These are phyloP conservation scores for Fomitopsis palustris DNA, from an alignment of 1,284 basidiomycete species.

Conservation along the genomic window DNA sequence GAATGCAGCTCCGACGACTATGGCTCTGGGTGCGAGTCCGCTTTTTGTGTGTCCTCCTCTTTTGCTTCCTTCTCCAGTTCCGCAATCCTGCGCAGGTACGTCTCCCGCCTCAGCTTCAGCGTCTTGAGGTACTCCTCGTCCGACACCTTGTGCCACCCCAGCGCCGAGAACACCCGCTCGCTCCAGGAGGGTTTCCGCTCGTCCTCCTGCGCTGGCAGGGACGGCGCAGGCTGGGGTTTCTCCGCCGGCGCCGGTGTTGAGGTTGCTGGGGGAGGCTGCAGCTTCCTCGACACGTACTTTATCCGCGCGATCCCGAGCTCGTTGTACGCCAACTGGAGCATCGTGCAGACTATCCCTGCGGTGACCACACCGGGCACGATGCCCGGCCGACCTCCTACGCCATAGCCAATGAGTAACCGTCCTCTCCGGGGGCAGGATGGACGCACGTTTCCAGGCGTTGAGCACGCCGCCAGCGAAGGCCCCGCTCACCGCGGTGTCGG, in stretches of 20 bases:
- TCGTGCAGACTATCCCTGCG: conserved; percentile 48
- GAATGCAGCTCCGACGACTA: background rate
- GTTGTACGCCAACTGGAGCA: conserved; percentile 63
- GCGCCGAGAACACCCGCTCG: conserved; percentile 35
- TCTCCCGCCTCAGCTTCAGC: conserved; percentile 50
- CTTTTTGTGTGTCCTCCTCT: background rate
- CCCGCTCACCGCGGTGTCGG: conserved; percentile 65
- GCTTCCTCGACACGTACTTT: conserved; percentile 41
- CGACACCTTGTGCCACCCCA: conserved; percentile 52
- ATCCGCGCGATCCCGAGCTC: conserved; percentile 58
- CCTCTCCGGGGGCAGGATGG: background rate
- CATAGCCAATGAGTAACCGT: background rate
- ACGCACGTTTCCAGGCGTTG: conserved; percentile 44
- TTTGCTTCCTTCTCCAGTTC: conserved; percentile 46
- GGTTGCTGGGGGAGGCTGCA: conserved; percentile 13
- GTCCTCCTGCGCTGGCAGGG: background rate
- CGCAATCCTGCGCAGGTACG: conserved; percentile 48
- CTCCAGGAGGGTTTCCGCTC: conserved; percentile 17
- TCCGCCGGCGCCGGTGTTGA: conserved; percentile 3
- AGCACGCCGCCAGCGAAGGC: conserved; percentile 54
- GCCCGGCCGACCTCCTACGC: conserved; percentile 38
- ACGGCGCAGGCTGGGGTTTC: background rate
- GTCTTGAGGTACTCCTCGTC: conserved; percentile 62
- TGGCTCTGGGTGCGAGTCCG: background rate
- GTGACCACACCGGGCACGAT: conserved; percentile 52